Percentiles rank a stretch among this genome's conserved stretches.
Evolutionary conservation across 129 eudicot species (phyloP).

Genomic region (Helichrysum umbraculigerum): DNA sequence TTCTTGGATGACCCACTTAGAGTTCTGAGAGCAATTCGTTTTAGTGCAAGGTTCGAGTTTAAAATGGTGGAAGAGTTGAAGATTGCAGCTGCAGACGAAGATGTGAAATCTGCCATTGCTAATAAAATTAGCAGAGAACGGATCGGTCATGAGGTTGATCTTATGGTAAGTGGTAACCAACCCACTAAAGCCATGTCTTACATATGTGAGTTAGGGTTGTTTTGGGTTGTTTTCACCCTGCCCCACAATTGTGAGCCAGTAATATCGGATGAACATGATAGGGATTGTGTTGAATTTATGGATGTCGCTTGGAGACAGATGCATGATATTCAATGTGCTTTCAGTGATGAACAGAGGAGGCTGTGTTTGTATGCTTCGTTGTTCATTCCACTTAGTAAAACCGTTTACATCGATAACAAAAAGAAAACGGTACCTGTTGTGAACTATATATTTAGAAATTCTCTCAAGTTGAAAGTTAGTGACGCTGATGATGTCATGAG

Average conservation of each 20-base stretch:
- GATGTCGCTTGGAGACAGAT: constrained; percentile 26
- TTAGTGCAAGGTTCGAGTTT: constrained; percentile 39
- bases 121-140: constrained; percentile 40
- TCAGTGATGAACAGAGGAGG: constrained; percentile 23
- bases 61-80: constrained; percentile 37
- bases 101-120: constrained; percentile 38
- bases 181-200: constrained; percentile 37
- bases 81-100: constrained; percentile 31
- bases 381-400: constrained; percentile 69
- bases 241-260: constrained; percentile 22
- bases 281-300: constrained; percentile 27
- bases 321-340: constrained; percentile 14
- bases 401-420: constrained; percentile 56
- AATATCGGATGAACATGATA: constrained; percentile 18
- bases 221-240: constrained; percentile 36
- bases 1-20: constrained; percentile 43
- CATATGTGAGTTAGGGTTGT: constrained; percentile 28
- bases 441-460: constrained; percentile 50
- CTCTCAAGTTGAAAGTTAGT: constrained; percentile 73
- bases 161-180: constrained; percentile 37
- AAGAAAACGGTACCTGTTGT: constrained; percentile 58
- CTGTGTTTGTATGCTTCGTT: constrained; percentile 48
- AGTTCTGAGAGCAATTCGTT: constrained; percentile 41
- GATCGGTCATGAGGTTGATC: constrained; percentile 37
- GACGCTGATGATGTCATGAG: constrained; percentile 67